phyloP scores from a whole-genome alignment of 495 filamentous ascomycete genomes.

The Hypomontagnella monticulosa region DNA sequence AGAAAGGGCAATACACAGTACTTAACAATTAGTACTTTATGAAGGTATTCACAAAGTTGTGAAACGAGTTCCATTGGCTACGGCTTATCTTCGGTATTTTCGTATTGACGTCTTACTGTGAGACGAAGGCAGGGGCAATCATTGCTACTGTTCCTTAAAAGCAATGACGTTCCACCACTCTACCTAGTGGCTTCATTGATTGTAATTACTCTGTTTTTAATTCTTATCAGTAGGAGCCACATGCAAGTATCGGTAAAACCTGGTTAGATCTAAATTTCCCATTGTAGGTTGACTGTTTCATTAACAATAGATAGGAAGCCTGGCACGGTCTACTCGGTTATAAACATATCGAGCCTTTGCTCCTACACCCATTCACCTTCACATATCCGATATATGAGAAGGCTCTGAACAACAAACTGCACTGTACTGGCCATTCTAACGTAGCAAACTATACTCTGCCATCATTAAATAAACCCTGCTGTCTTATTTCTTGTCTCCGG shows the following conservation, averaged over 20 bases:
- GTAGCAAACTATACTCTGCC: too few relatives aligned
- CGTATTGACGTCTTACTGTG: not conserved
- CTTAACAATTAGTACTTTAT: not conserved
- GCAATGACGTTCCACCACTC: conserved; percentile 15
- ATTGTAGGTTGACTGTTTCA: not conserved
- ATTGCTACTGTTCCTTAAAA: not conserved
- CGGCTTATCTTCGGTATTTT: conserved; percentile 5
- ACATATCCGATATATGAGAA: too few relatives aligned
- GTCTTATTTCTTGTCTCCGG: not conserved
- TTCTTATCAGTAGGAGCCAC: not conserved
- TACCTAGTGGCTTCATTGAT: not conserved
- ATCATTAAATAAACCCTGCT: too few relatives aligned
- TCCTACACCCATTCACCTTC: too few relatives aligned
- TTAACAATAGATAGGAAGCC: too few relatives aligned
- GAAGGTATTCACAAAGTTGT: not conserved
- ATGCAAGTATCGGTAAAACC: not conserved
- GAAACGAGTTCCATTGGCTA: too few relatives aligned
- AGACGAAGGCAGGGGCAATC: not conserved
- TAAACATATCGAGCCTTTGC: too few relatives aligned
- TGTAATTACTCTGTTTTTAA: not conserved
- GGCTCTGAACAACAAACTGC: too few relatives aligned
- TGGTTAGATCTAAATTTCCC: not conserved
- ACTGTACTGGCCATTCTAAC: too few relatives aligned
- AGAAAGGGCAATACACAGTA: not conserved
- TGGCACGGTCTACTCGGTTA: too few relatives aligned